Evolutionary conservation across 306 rosid genomes (phyloP), one percentile per base, ranked within the genome.

Genomic region (Adenanthera pavonina): DNA sequence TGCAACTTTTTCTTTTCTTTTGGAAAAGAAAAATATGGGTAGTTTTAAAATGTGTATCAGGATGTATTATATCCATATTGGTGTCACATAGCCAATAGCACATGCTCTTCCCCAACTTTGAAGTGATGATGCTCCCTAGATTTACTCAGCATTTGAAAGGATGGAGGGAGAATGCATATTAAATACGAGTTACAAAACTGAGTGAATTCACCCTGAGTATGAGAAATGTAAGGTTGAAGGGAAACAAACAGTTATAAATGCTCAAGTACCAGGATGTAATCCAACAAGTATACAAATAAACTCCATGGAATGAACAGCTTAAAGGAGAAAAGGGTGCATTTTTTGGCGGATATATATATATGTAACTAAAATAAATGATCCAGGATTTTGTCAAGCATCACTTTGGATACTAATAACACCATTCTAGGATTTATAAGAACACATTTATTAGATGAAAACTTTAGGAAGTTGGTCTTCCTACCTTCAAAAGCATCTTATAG

Each of bases 401-500:
- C 75, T 30, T 25, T 61, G 77, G 56, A 67, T 71, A 69, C 60
- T 35, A 62, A 64, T 3, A 67, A 36, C 33, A 77, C 12, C 72
- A 52, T 19, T 60, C 34, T 1, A 38, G 65, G 69, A 13, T 46
- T 35, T 44, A 61, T 17, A 8, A 62, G 41, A 77, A 35, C 49
- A 19, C 14, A 72, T 9, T 33, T n/a, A 20, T 74, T 20, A 38
- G 41, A 35, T 69, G 30, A 72, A 67, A 79, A 47, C 47, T 12
- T 68, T 20, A 43, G 34, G 73, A 44, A 68, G 36, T 70, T 19
- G 57, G 70, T 49, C 33, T 67, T 66, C 56, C 62, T 87, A 95
- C 99, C 99, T 95, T 95, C 78, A 95, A 87, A 81, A 95, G 97
- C 95, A 91, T 90, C 86, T 95, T 93, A 87, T 95, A 95, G 3